These are phyloP conservation scores for Wickerhamiella qilinensis DNA, from an alignment of 805 yeast genomes.

Conservation along the genomic window DNA sequence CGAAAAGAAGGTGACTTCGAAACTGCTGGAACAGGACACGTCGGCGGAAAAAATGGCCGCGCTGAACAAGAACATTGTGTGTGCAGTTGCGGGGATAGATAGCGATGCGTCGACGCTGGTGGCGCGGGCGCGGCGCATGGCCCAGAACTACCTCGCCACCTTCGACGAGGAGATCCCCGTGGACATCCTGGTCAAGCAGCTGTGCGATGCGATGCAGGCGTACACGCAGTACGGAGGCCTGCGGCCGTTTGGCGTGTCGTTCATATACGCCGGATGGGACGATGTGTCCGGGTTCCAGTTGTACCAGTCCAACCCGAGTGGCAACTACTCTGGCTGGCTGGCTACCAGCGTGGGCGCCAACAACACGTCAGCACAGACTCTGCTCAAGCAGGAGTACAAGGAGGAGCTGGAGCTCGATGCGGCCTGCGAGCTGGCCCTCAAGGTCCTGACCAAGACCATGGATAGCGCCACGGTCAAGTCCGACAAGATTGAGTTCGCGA, in stretches of 20 bases:
- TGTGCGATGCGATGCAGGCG: constrained; percentile 92
- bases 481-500: constrained; percentile 86
- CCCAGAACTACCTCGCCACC: constrained; percentile 71
- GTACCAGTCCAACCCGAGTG: constrained; percentile 92
- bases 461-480: constrained; percentile 72
- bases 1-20: constrained; percentile 86
- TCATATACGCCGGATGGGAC: constrained; percentile 91
- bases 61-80: constrained; percentile 51
- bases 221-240: constrained; percentile 98
- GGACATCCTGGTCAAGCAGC: constrained; percentile 69
- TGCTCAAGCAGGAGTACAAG: constrained; percentile 87
- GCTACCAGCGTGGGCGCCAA: constrained; percentile 96
- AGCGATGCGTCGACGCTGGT: constrained; percentile 91
- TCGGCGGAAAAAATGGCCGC: constrained; percentile 84
- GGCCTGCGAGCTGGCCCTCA: constrained; percentile 76
- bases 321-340: constrained; percentile 96
- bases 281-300: constrained; percentile 79
- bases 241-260: constrained; percentile 96
- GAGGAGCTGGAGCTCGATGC: constrained; percentile 51
- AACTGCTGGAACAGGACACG: constrained; percentile 83
- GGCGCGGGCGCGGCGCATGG: constrained; percentile 67
- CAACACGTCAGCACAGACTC: constrained; percentile 88
- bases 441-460: constrained; percentile 85
- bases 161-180: constrained; percentile 92
- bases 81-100: constrained; percentile 97